These are phyloP conservation scores for Passiflora organensis DNA, from an alignment of 345 rosid species.

Conservation along the genomic window DNA sequence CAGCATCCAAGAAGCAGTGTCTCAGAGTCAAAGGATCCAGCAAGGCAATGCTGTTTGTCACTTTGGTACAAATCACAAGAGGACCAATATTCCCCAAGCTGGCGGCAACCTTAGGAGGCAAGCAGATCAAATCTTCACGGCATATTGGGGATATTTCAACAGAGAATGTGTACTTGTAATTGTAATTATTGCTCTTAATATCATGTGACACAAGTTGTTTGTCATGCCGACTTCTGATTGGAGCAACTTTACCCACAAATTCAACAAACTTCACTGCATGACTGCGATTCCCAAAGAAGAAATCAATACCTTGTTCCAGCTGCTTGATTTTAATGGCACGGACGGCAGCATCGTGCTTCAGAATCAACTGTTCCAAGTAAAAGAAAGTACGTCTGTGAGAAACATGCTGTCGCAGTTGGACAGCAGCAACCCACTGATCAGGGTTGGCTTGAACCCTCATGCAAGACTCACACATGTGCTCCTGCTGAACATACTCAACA, in stretches of 20 bases:
- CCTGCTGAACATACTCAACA: slow-evolving; percentile 24
- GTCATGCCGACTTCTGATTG: slow-evolving; percentile 34
- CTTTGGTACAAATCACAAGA: slow-evolving; percentile 55
- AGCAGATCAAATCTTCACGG: slow-evolving; percentile 36
- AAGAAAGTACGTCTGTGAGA: slow-evolving; percentile 52
- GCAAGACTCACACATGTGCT: slow-evolving; percentile 28
- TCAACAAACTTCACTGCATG: slow-evolving; percentile 47
- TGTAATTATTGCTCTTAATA: slow-evolving; percentile 42
- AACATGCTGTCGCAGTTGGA: slow-evolving; percentile 67
- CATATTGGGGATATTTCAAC: slow-evolving; percentile 43
- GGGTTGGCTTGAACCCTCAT: slow-evolving; percentile 51
- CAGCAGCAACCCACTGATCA: slow-evolving; percentile 56
- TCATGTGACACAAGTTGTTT: slow-evolving; percentile 56
- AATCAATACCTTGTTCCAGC: slow-evolving; percentile 56
- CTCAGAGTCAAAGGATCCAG: slow-evolving; percentile 49
- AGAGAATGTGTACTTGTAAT: slow-evolving; percentile 52
- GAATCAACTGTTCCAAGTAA: slow-evolving; percentile 48
- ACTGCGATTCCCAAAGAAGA: slow-evolving; percentile 52
- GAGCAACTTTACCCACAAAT: slow-evolving; percentile 46
- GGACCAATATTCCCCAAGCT: slow-evolving; percentile 45
- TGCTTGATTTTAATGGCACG: slow-evolving; percentile 51
- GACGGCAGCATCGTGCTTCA: slow-evolving; percentile 51
- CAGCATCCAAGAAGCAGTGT: slow-evolving; percentile 43
- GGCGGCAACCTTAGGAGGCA: slow-evolving; percentile 22
- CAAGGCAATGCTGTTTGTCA: slow-evolving; percentile 46